phyloP scores from a whole-genome alignment of 1,284 basidiomycete genomes.

The Ustilago bromivora region DNA sequence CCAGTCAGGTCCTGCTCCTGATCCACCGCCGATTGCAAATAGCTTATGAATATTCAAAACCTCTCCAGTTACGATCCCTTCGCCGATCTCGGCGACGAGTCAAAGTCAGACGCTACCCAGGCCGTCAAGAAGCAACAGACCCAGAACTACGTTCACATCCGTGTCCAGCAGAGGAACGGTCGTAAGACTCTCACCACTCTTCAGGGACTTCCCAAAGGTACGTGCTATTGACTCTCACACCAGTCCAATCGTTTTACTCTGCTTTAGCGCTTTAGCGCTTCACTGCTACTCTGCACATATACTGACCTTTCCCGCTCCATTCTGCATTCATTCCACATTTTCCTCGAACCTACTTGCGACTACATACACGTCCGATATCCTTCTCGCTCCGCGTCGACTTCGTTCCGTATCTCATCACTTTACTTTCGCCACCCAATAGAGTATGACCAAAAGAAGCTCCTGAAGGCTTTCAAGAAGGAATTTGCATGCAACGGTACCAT shows the following conservation, averaged over 20 bases:
- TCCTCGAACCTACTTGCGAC: background rate
- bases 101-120: slow-evolving; percentile 48
- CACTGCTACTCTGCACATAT: slow-evolving; percentile 9
- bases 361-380: background rate
- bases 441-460: slow-evolving; percentile 97
- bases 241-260: background rate
- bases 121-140: slow-evolving; percentile 59
- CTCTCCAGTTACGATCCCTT: slow-evolving; percentile 70
- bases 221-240: slow-evolving; percentile 53
- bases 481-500: slow-evolving; percentile 99
- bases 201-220: slow-evolving; percentile 93
- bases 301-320: background rate
- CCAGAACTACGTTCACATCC: slow-evolving; percentile 71
- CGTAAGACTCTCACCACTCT: slow-evolving; percentile 98
- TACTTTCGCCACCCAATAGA: slow-evolving; percentile 73
- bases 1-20: slow-evolving; percentile 54
- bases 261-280: background rate
- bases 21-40: slow-evolving; percentile 45
- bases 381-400: background rate
- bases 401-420: background rate
- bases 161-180: slow-evolving; percentile 98
- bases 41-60: slow-evolving; percentile 70
- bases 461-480: slow-evolving; percentile 99
- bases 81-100: slow-evolving; percentile 69
- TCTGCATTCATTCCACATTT: background rate